Conservation (phyloP, 2,329 filamentous ascomycete genomes). For the Fusarium sp. region DNA sequence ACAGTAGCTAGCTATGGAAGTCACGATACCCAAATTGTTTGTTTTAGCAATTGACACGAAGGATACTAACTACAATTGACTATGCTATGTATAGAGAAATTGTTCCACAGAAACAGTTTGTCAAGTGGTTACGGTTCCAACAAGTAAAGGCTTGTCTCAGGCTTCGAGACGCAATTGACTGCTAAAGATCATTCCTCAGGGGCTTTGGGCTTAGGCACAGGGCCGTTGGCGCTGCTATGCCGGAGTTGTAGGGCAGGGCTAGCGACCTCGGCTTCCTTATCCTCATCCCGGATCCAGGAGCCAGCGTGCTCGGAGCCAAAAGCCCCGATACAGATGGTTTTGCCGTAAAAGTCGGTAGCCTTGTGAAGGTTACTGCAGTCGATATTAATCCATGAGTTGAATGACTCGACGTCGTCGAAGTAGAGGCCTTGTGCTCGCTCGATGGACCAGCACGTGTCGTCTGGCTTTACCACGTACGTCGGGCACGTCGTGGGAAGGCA, state of each 20-base stretch:
- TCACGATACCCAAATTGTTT: neutral
- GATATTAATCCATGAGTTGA: neutral
- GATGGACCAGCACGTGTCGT: neutral
- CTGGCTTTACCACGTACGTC: neutral
- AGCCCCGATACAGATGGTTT: neutral
- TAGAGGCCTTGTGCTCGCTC: neutral
- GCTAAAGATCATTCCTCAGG: neutral
- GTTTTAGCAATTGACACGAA: neutral
- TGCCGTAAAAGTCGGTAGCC: slow-evolving; percentile 3
- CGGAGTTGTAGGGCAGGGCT: neutral
- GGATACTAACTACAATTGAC: neutral
- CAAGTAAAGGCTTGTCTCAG: neutral
- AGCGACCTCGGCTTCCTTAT: neutral
- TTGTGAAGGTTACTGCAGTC: slow-evolving; percentile 1
- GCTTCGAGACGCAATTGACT: neutral
- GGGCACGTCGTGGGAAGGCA: slow-evolving; percentile 4
- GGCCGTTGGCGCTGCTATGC: neutral
- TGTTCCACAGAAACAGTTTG: neutral
- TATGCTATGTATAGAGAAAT: slow-evolving; percentile 1
- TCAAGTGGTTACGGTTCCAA: neutral
- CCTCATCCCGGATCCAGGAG: neutral
- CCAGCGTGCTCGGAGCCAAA: neutral
- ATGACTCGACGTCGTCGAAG: neutral
- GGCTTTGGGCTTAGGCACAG: neutral
- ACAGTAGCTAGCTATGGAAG: neutral